Percentiles rank a stretch among this genome's conserved stretches.
Evolutionary conservation across 1,284 basidiomycete species (phyloP).

Genomic region (Waitea zeae): DNA sequence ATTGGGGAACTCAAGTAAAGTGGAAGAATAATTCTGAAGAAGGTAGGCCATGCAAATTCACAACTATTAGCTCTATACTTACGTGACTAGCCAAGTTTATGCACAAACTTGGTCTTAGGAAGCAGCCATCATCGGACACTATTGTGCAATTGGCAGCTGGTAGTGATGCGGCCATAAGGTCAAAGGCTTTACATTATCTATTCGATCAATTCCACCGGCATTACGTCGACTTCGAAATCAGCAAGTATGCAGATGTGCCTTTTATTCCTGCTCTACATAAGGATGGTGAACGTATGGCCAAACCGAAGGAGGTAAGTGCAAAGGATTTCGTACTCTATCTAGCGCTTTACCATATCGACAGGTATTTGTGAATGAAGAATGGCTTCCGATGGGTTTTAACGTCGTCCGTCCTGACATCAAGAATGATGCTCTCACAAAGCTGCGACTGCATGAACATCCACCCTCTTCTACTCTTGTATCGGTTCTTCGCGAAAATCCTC

Average conservation of each 20-base stretch:
- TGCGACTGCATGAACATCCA: constrained; percentile 67
- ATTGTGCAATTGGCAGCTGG: constrained; percentile 54
- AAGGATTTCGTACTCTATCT: neutral
- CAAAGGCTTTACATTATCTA: constrained; percentile 60
- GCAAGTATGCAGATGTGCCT: constrained; percentile 33
- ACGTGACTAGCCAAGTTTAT: constrained; percentile 59
- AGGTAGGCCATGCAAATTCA: constrained; percentile 26
- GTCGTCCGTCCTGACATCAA: constrained; percentile 39
- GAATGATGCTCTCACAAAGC: constrained; percentile 44
- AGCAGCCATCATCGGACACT: constrained; percentile 51
- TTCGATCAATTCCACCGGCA: constrained; percentile 47
- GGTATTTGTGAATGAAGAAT: constrained; percentile 62
- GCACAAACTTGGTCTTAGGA: constrained; percentile 61
- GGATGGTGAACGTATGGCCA: constrained; percentile 35
- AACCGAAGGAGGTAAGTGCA: constrained; percentile 43
- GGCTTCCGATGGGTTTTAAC: constrained; percentile 63
- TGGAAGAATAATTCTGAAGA: constrained; percentile 76
- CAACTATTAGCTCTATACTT: neutral
- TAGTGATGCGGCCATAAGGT: constrained; percentile 25
- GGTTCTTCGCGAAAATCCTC: constrained; percentile 46
- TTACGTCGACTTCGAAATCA: constrained; percentile 49
- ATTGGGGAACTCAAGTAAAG: constrained; percentile 68
- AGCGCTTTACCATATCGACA: constrained; percentile 14
- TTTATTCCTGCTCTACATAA: constrained; percentile 68
- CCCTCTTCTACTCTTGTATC: constrained; percentile 45